Base-by-base conservation (phyloP, 192 early-diverging fungal genomes). In the Endogone sp. region DNA sequence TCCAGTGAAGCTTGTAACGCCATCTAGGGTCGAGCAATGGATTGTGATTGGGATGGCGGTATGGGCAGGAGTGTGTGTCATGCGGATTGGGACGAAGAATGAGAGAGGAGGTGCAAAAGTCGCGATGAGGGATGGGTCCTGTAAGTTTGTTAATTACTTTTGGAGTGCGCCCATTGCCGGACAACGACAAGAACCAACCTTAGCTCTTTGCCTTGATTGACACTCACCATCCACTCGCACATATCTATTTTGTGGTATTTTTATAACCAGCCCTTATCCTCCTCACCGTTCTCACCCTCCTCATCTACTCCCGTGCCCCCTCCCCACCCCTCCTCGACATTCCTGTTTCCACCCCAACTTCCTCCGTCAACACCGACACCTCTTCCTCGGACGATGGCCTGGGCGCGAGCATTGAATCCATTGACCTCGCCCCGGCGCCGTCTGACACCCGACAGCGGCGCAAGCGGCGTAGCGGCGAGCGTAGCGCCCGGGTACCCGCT, bases 1-100 rank as follows among this genome's bases (percentile, higher is more conserved):
- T 27, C 44, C 56, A 58, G 29, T 71, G n/a, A 58, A 71, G 4
- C 24, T 26, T 11, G 55, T 64, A 31, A 57, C 27, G 30, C 28
- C 26, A 24, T 30, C 32, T 29, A 22, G 30, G 24, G 63, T 71
- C 20, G 29, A 32, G 20, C 20, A 71, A 22, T 23, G 22, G 59
- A 60, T 60, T 22, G 22, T 60, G 10, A 10, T 60, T 6, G 59
- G 59, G 2, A 60, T 21, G 0, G 59, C 59, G 0, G 8, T 60
- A 60, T 60, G 59, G 59, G 59, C 59, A 22, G 59, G 59, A 23
- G 22, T 22, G 59, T 10, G 24, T 60, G 59, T 60, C 6, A 10
- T 60, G 10, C 27, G 59, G 59, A 6, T 23, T 6, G 59, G 24
- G 21, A 11, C 1, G 59, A 22, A 28, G 6, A 60, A 26, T 60